These are phyloP conservation scores for Pseudocercospora fijiensis DNA, from an alignment of 2,329 filamentous ascomycete species.

Conservation along the genomic window DNA sequence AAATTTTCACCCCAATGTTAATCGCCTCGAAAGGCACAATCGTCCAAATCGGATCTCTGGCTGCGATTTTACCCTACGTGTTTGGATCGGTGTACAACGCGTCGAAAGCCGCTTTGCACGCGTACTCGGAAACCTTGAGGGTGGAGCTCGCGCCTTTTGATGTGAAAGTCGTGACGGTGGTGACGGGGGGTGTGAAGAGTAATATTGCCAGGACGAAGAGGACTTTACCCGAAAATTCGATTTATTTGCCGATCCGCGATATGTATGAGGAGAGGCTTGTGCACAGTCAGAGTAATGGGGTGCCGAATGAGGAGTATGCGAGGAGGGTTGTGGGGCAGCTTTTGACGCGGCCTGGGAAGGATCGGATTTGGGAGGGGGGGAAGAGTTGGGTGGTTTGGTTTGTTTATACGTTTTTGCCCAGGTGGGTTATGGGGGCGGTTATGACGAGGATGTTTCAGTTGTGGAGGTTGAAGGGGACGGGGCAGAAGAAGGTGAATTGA, in stretches of 20 bases:
- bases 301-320: slow-evolving; percentile 56
- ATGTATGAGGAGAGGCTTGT: slow-evolving; percentile 54
- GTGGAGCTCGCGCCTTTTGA: slow-evolving; percentile 57
- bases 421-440: slow-evolving; percentile 40
- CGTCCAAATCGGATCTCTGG: slow-evolving; percentile 48
- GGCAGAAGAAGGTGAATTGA: slow-evolving; percentile 32
- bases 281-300: slow-evolving; percentile 55
- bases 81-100: slow-evolving; percentile 55
- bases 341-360: slow-evolving; percentile 41
- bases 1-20: slow-evolving; percentile 57
- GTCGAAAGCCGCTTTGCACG: slow-evolving; percentile 59
- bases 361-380: slow-evolving; percentile 55
- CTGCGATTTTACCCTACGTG: slow-evolving; percentile 47
- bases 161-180: slow-evolving; percentile 48
- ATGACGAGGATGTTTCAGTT: slow-evolving; percentile 55
- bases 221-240: slow-evolving; percentile 47
- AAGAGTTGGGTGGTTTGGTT: slow-evolving; percentile 52
- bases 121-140: slow-evolving; percentile 58
- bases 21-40: slow-evolving; percentile 47
- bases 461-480: slow-evolving; percentile 42
- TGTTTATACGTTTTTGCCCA: slow-evolving; percentile 49
- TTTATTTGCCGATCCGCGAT: slow-evolving; percentile 53
- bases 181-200: slow-evolving; percentile 61
- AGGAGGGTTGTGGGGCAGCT: slow-evolving; percentile 55
- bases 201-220: slow-evolving; percentile 57